Evolutionary conservation across 345 rosid species (phyloP).

Genomic region (Melaleuca quinquenervia): DNA sequence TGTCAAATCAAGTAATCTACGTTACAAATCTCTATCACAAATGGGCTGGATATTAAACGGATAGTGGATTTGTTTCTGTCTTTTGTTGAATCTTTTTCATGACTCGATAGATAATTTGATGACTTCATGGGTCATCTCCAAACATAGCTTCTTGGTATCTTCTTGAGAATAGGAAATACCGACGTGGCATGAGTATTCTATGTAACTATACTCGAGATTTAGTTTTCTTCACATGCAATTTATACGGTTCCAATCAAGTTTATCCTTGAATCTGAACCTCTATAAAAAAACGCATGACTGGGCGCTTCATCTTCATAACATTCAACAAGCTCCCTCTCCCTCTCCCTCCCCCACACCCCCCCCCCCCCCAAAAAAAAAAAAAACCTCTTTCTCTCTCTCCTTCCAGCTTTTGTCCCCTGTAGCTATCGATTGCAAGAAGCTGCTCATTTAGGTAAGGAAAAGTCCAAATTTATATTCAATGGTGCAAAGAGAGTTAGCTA

Average conservation of each 20-base stretch:
- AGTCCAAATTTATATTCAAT: background rate
- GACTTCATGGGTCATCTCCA: background rate
- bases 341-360: too few species aligned
- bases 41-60: background rate
- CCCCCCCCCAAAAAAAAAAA: too few species aligned
- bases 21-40: background rate
- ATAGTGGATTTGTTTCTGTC: too few species aligned
- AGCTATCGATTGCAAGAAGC: background rate
- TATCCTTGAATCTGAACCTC: background rate
- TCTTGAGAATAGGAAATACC: background rate
- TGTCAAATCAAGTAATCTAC: background rate
- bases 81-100: too few species aligned
- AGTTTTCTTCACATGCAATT: background rate
- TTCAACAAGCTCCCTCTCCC: background rate
- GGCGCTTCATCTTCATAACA: background rate
- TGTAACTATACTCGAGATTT: background rate
- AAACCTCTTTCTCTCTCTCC: background rate
- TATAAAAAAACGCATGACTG: background rate
- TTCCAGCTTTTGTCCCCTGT: background rate
- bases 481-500: background rate
- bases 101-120: too few species aligned
- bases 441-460: background rate
- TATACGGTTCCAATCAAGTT: background rate
- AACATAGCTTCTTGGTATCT: background rate
- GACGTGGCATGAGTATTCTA: background rate